Conservation (phyloP, 345 rosid species). For the Camelina hispida region DNA sequence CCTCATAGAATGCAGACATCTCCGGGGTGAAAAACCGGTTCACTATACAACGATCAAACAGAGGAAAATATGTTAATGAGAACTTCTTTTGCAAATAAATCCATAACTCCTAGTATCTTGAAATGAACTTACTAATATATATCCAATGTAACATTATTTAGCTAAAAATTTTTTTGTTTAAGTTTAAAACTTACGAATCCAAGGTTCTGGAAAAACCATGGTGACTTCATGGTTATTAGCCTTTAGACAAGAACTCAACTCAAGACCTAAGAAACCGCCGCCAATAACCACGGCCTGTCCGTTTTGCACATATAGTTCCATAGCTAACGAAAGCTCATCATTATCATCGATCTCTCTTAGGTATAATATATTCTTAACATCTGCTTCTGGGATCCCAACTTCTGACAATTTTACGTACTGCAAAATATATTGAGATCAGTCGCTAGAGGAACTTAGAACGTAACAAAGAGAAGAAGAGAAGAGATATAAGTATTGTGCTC, state of each 20-base stretch:
- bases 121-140: no score
- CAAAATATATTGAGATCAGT: constrained; percentile 13
- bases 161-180: neutral
- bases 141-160: neutral
- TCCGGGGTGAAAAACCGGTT: constrained; percentile 76
- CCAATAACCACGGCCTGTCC: constrained; percentile 86
- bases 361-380: constrained; percentile 30
- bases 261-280: constrained; percentile 87
- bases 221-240: constrained; percentile 67
- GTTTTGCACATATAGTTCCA: constrained; percentile 36
- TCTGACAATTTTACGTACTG: constrained; percentile 30
- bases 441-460: neutral
- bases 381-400: constrained; percentile 18
- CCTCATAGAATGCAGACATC: constrained; percentile 83
- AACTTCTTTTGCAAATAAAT: neutral
- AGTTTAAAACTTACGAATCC: constrained; percentile 38
- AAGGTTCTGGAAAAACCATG: constrained; percentile 56
- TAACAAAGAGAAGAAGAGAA: neutral
- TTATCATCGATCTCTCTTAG: constrained; percentile 33
- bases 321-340: constrained; percentile 24
- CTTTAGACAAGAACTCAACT: constrained; percentile 64
- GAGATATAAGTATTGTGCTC: neutral
- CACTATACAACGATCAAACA: constrained; percentile 53
- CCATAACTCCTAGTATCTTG: no score
- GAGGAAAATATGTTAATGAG: neutral